These are phyloP conservation scores for Lodderomyces beijingensis DNA, from an alignment of 1,139 yeast genomes.

Conservation along the genomic window DNA sequence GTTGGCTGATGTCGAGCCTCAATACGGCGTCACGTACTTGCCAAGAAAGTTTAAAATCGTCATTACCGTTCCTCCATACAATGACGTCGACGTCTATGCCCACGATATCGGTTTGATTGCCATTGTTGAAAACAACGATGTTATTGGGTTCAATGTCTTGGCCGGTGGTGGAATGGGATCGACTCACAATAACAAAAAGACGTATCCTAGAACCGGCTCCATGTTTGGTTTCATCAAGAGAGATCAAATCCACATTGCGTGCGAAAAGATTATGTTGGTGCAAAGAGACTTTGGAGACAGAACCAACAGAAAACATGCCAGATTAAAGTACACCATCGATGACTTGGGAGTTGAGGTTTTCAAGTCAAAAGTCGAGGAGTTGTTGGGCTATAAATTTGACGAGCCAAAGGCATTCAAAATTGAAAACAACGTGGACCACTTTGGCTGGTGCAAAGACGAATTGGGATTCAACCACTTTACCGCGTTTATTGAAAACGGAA, in stretches of 20 bases:
- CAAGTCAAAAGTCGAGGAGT: conserved; percentile 76
- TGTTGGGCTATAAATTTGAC: conserved; percentile 72
- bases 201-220: conserved; percentile 94
- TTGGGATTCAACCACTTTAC: conserved; percentile 85
- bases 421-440: conserved; percentile 83
- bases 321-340: conserved; percentile 95
- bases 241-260: conserved; percentile 69
- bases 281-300: conserved; percentile 97
- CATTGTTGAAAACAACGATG: conserved; percentile 66
- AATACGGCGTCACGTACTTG: conserved; percentile 80
- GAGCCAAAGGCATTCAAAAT: conserved; percentile 70
- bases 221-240: conserved; percentile 70
- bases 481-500: conserved; percentile 92
- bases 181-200: conserved; percentile 93
- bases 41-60: conserved; percentile 97
- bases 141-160: conserved; percentile 76
- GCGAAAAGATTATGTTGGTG: conserved; percentile 89
- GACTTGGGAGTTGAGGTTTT: conserved; percentile 83
- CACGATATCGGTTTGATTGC: conserved; percentile 93
- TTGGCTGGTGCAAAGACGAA: conserved; percentile 95
- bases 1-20: conserved; percentile 79
- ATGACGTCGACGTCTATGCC: conserved; percentile 95
- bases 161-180: conserved; percentile 99
- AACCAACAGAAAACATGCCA: conserved; percentile 93
- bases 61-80: conserved; percentile 93